Conservation (phyloP, 2,329 filamentous ascomycete species). For the Rhexocercosporidium sp. region DNA sequence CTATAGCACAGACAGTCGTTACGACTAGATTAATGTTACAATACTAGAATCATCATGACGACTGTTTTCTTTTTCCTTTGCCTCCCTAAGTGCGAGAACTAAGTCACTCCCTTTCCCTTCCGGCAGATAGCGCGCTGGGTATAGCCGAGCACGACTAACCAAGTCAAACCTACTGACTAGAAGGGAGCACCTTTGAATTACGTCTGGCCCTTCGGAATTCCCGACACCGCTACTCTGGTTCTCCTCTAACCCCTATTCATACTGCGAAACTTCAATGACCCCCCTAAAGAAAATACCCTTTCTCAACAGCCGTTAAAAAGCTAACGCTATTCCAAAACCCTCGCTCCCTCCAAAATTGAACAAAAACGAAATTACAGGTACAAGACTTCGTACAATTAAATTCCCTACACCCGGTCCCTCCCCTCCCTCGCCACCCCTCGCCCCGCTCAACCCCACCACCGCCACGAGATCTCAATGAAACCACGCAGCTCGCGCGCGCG, state of each 20-base stretch:
- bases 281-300: no score
- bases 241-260: neutral
- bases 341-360: no score
- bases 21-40: constrained; percentile 17
- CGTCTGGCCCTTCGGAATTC: neutral
- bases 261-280: no score
- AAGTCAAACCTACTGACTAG: no score
- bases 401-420: no score
- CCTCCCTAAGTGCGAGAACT: neutral
- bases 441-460: neutral
- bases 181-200: no score
- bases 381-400: no score
- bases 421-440: no score
- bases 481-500: no score
- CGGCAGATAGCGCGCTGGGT: neutral
- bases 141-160: neutral
- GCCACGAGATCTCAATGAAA: no score
- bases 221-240: neutral
- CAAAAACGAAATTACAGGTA: constrained; percentile 3
- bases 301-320: neutral
- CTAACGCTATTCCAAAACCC: neutral
- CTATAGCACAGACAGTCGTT: constrained; percentile 7
- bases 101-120: neutral
- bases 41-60: constrained; percentile 1
- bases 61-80: neutral